Base-by-base conservation (phyloP, 805 yeast genomes). In the Lipomyces orientalis region DNA sequence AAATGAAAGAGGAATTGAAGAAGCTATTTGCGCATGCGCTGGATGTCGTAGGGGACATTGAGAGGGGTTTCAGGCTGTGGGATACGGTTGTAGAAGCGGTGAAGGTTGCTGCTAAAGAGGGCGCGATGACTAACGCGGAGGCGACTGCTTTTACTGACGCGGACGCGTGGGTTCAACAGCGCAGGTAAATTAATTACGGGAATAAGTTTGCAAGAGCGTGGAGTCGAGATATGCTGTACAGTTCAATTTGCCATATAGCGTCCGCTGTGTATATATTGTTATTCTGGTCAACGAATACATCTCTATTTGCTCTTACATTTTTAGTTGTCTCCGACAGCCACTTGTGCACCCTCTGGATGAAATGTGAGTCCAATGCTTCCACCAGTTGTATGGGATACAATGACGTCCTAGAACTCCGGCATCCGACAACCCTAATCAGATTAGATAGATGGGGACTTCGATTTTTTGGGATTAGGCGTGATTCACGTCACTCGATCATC, bases 111-210 rank as follows among this genome's bases (percentile, higher is more conserved):
- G 65, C 62, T 25, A 58, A 29, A 16, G 64, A 61, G 5, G 71
- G 73, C 0, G 64, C 60, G 35, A 33, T 71, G 37, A 62, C 62
- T n/a, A 58, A 62, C 7, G 29, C 63, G 7, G 68, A 63, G 25
- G 64, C 58, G 31, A 35, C 60, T 14, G 56, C 56, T 46, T 67
- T 70, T 34, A 31, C 29, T 19, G 66, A 61, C 54, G 73, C 73
- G 12, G 66, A 70, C 19, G 59, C 60, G 25, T 70, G 73, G 73
- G 46, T 70, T 77, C 98, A 94, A 98, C 98, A 94, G 78, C 69
- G 69, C 19, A 51, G 63, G 54, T 65, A 49, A 57, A 29, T 22
- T 43, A 43, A 16, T 14, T 43, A 14, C 22, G 8, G 49, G 49
- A 16, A n/a, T 16, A n/a, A n/a, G 25, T 43, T 43, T 43, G 22